Evolutionary conservation across 2,329 filamentous ascomycete genomes (phyloP).

Genomic region (Nothopassalora personata): DNA sequence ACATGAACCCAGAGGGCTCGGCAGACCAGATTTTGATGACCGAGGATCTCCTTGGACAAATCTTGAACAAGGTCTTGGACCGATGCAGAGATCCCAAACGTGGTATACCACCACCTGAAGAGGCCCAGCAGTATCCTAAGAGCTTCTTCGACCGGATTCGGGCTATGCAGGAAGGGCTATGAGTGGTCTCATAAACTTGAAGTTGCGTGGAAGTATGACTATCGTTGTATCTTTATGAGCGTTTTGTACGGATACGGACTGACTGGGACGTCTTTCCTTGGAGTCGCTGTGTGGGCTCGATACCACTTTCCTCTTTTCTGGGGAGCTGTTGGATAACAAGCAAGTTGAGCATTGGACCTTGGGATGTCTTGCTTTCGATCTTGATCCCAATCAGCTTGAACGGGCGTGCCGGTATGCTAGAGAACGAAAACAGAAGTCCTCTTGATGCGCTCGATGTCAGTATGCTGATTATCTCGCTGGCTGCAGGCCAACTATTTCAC

Average conservation of each 20-base stretch:
- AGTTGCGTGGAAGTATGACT: background rate
- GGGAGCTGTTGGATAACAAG: background rate
- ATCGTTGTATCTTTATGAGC: background rate
- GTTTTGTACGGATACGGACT: background rate
- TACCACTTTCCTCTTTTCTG: background rate
- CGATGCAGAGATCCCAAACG: conserved; percentile 51
- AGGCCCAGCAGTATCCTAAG: conserved; percentile 44
- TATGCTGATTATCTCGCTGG: background rate
- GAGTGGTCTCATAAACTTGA: background rate
- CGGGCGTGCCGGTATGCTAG: background rate
- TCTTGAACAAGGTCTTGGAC: conserved; percentile 56
- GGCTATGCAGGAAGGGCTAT: conserved; percentile 35
- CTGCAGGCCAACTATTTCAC: background rate
- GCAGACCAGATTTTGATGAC: conserved; percentile 47
- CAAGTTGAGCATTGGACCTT: background rate
- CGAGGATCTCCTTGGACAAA: conserved; percentile 55
- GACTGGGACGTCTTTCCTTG: background rate
- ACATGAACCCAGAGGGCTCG: conserved; percentile 52
- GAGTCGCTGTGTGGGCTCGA: background rate
- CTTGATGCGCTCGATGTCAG: background rate
- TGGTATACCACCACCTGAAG: conserved; percentile 52
- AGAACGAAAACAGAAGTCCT: background rate
- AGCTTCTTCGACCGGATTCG: conserved; percentile 47
- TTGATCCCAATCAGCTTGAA: background rate
- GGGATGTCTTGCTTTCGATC: background rate